phyloP scores from a whole-genome alignment of 495 filamentous ascomycete genomes.

The Geopyxis carbonaria region DNA sequence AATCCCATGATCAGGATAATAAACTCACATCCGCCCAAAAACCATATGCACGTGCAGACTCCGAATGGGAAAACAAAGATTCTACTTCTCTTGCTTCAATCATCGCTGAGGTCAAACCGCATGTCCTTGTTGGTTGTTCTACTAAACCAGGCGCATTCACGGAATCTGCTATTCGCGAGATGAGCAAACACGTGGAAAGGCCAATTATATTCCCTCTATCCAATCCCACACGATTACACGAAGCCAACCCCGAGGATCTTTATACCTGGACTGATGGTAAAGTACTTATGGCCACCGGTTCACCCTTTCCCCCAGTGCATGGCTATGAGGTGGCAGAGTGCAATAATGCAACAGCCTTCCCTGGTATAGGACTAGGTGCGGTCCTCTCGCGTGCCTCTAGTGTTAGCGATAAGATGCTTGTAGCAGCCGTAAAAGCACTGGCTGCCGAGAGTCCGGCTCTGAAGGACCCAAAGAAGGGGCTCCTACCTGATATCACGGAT shows the following conservation, averaged over 20 bases:
- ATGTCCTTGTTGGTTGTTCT: slow-evolving; percentile 70
- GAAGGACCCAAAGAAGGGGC: slow-evolving; percentile 35
- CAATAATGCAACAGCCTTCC: slow-evolving; percentile 81
- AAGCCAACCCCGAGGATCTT: slow-evolving; percentile 64
- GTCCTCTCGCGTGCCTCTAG: slow-evolving; percentile 47
- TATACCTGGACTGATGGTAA: slow-evolving; percentile 61
- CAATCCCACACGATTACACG: slow-evolving; percentile 73
- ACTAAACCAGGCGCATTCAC: slow-evolving; percentile 70
- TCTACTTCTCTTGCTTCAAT: slow-evolving; percentile 44
- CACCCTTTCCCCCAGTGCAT: slow-evolving; percentile 63
- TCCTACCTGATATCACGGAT: slow-evolving; percentile 61
- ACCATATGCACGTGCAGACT: slow-evolving; percentile 45
- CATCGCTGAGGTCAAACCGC: slow-evolving; percentile 55
- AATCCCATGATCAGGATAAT: slow-evolving; percentile 40
- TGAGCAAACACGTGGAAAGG: slow-evolving; percentile 59
- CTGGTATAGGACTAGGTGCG: slow-evolving; percentile 66
- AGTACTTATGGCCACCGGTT: slow-evolving; percentile 70
- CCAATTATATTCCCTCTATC: slow-evolving; percentile 74
- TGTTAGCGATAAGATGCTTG: slow-evolving; percentile 63
- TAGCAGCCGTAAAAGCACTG: slow-evolving; percentile 58
- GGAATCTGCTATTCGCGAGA: slow-evolving; percentile 52
- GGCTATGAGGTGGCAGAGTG: slow-evolving; percentile 65
- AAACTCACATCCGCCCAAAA: slow-evolving; percentile 47
- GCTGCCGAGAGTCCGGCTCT: slow-evolving; percentile 54
- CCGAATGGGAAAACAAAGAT: slow-evolving; percentile 44